Evolutionary conservation across 23 red algal species (phyloP).

Genomic region (Gracilaria caudata): DNA sequence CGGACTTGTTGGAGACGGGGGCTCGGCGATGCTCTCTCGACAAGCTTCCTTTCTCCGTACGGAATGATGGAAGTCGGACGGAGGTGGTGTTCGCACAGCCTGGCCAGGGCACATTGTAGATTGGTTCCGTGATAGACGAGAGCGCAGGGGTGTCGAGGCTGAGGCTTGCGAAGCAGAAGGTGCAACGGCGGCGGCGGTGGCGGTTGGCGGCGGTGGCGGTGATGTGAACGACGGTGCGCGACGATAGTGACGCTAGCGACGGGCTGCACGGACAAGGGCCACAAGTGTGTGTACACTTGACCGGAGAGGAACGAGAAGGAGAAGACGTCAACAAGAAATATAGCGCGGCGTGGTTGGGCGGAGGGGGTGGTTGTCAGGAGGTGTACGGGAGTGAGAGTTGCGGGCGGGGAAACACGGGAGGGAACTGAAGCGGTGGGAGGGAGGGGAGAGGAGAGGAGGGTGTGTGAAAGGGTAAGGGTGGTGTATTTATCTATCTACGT

Average conservation of each 20-base stretch:
- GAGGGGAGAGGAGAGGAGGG: neutral
- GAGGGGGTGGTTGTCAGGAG: too few species aligned
- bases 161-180: neutral
- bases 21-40: neutral
- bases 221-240: neutral
- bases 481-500: neutral
- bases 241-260: neutral
- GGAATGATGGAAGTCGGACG: neutral
- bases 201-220: too few species aligned
- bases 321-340: neutral
- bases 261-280: neutral
- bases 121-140: too few species aligned
- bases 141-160: too few species aligned
- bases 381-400: neutral
- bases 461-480: too few species aligned
- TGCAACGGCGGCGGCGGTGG: neutral
- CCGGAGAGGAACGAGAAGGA: neutral
- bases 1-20: neutral
- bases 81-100: conserved; percentile 27
- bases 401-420: neutral
- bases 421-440: neutral
- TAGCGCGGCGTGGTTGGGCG: neutral
- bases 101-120: conserved; percentile 15
- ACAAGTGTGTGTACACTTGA: neutral
- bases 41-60: neutral